Evolutionary conservation across 768 basidiomycete species (phyloP).

Genomic region (Cyclocybe cylindracea): DNA sequence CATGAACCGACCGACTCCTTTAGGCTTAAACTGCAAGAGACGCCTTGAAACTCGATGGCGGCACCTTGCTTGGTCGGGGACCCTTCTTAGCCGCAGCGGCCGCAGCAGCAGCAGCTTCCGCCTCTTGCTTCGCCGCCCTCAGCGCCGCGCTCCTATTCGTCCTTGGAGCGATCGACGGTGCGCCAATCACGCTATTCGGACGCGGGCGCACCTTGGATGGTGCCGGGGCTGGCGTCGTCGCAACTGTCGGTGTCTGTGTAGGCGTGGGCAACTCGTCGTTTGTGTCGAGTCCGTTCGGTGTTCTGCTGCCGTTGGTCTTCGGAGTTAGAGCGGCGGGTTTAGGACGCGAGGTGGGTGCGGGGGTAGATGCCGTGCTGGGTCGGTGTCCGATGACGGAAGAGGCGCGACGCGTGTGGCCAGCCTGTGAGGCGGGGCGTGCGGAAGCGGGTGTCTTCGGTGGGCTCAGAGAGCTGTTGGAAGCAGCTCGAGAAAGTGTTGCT

Average conservation of each 20-base stretch:
- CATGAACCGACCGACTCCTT: neutral
- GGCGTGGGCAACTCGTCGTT: no score
- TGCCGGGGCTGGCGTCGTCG: slow-evolving; percentile 9
- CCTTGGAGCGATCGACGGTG: slow-evolving; percentile 67
- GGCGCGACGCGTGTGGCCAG: slow-evolving; percentile 32
- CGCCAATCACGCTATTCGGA: slow-evolving; percentile 53
- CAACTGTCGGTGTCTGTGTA: no score
- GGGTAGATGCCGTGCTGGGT: neutral
- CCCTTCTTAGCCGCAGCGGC: slow-evolving; percentile 42
- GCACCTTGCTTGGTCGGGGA: slow-evolving; percentile 26
- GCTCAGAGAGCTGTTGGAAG: slow-evolving; percentile 36
- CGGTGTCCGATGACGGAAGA: slow-evolving; percentile 39
- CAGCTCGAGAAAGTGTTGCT: slow-evolving; percentile 45
- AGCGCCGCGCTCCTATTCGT: slow-evolving; percentile 75
- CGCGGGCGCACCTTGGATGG: slow-evolving; percentile 45
- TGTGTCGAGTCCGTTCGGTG: no score
- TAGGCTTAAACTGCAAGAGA: slow-evolving; percentile 21
- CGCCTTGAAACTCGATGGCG: slow-evolving; percentile 43
- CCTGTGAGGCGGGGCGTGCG: slow-evolving; percentile 31
- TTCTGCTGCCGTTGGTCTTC: neutral
- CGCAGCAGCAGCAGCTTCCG: slow-evolving; percentile 43
- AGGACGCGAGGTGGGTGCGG: no score
- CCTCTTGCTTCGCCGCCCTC: slow-evolving; percentile 68
- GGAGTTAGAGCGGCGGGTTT: slow-evolving; percentile 3
- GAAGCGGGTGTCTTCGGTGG: slow-evolving; percentile 17